Evolutionary conservation across 768 basidiomycete species (phyloP).

Genomic region (Tricholoma terreum): DNA sequence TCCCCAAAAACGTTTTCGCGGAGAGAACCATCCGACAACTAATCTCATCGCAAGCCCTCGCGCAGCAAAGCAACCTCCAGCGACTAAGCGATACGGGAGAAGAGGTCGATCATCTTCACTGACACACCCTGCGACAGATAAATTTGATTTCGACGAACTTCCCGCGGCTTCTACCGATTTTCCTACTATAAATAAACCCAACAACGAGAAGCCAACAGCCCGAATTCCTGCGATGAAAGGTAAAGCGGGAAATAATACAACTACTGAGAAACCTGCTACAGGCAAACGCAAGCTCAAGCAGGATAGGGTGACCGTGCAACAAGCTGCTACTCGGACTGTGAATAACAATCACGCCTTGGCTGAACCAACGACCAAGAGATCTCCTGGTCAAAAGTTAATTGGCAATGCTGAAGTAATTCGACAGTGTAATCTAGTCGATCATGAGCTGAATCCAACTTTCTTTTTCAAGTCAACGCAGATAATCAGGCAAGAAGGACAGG

Average conservation of each 20-base stretch:
- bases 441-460: background rate
- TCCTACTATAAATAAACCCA: background rate
- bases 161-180: constrained; percentile 16
- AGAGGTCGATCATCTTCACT: constrained; percentile 33
- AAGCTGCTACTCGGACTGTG: background rate
- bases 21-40: background rate
- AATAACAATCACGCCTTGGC: background rate
- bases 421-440: background rate
- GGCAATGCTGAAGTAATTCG: background rate
- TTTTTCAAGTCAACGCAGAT: background rate
- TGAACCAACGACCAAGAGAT: background rate
- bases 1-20: background rate
- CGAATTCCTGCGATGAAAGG: constrained; percentile 28
- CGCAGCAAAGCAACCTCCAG: constrained; percentile 3
- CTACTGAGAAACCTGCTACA: constrained; percentile 3
- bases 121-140: constrained; percentile 1
- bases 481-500: background rate
- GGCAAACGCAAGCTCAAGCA: constrained; percentile 13
- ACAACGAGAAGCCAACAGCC: constrained; percentile 10
- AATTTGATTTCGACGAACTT: constrained; percentile 31
- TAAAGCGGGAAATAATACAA: constrained; percentile 21
- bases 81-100: constrained; percentile 30
- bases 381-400: background rate
- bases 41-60: background rate
- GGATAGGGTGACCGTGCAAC: background rate